Conservation (phyloP, 1,139 yeast species). For the Sugiyamaella novakii region DNA sequence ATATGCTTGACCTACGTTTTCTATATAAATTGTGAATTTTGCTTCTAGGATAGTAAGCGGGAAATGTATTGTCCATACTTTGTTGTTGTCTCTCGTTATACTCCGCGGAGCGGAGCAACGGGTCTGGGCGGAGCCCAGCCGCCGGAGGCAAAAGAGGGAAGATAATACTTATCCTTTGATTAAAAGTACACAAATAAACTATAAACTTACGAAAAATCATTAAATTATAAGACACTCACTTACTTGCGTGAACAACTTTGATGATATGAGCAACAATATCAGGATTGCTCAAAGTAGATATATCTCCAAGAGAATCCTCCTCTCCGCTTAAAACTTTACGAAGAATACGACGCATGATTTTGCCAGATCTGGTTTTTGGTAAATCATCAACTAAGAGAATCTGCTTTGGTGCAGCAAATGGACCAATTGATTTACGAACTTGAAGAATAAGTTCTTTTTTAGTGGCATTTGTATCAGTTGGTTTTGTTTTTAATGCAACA, state of each 20-base stretch:
- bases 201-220: too few species aligned
- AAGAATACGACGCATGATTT: constrained; percentile 96
- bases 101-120: too few species aligned
- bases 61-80: too few species aligned
- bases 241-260: constrained; percentile 34
- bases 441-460: constrained; percentile 82
- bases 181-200: too few species aligned
- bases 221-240: not conserved
- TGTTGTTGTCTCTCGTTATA: too few species aligned
- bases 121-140: too few species aligned
- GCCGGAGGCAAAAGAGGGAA: too few species aligned
- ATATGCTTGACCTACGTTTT: too few species aligned
- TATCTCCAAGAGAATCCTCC: constrained; percentile 91
- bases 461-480: constrained; percentile 52
- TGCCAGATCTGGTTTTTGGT: constrained; percentile 98
- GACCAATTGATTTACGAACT: constrained; percentile 93
- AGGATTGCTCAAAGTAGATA: constrained; percentile 87
- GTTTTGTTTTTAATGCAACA: constrained; percentile 71
- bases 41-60: too few species aligned
- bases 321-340: constrained; percentile 88
- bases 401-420: constrained; percentile 95
- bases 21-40: too few species aligned
- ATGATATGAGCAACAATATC: constrained; percentile 79
- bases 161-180: too few species aligned
- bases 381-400: constrained; percentile 84